Percentiles rank a stretch among this genome's conserved stretches.
These are phyloP conservation scores for Ophiosphaerella korrae DNA, from an alignment of 2,329 filamentous ascomycete species.

Conservation along the genomic window DNA sequence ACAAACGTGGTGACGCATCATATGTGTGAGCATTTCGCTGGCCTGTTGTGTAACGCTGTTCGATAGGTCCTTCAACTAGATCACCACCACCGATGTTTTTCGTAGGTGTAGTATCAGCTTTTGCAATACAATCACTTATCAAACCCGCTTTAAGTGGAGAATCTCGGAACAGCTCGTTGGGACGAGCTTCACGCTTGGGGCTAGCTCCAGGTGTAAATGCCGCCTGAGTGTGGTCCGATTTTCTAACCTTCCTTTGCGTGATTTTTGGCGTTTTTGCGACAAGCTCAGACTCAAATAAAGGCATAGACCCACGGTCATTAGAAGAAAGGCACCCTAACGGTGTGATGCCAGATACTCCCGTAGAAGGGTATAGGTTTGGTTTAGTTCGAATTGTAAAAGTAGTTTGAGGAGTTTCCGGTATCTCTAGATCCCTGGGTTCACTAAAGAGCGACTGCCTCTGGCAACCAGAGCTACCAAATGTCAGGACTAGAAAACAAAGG, in stretches of 20 bases:
- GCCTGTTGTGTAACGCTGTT: no score
- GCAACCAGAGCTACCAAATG: conserved; percentile 8
- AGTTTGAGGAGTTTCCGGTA: conserved; percentile 21
- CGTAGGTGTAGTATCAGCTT: no score
- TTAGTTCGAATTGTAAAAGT: not conserved
- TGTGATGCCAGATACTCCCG: not conserved
- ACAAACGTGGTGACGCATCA: no score
- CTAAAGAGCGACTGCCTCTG: conserved; percentile 5
- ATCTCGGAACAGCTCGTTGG: not conserved
- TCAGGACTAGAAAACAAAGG: not conserved
- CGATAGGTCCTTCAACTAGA: no score
- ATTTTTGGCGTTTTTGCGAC: conserved; percentile 1
- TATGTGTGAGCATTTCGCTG: no score
- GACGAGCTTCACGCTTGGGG: not conserved
- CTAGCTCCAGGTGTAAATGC: not conserved
- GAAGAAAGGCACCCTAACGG: not conserved
- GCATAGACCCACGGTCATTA: not conserved
- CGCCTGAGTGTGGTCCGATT: not conserved
- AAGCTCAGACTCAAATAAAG: conserved; percentile 7
- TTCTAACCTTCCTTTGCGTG: conserved; percentile 2
- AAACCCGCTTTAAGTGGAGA: no score
- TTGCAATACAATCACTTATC: no score
- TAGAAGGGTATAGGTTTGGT: not conserved
- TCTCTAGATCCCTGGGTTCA: conserved; percentile 7
- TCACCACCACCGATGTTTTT: no score